Evolutionary conservation across 2,329 filamentous ascomycete species (phyloP).

Genomic region (Berkeleyomyces basicola): DNA sequence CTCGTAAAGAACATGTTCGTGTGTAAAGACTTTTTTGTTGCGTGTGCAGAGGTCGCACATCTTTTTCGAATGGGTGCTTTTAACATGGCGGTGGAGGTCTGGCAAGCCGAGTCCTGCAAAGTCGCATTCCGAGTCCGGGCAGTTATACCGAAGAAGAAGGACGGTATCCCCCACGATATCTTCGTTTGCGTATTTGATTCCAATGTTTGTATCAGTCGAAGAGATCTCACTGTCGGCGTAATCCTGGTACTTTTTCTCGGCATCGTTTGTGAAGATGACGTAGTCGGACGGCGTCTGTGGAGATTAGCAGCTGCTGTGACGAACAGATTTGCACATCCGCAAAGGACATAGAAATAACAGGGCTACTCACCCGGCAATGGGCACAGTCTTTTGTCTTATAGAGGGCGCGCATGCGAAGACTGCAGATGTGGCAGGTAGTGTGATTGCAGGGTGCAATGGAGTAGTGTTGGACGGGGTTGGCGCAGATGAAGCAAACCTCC

Average conservation of each 20-base stretch:
- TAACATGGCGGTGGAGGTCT: slow-evolving; percentile 57
- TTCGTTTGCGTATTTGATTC: slow-evolving; percentile 76
- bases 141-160: slow-evolving; percentile 82
- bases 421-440: slow-evolving; percentile 90
- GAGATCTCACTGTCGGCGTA: slow-evolving; percentile 58
- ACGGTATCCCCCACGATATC: slow-evolving; percentile 87
- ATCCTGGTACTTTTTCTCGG: slow-evolving; percentile 69
- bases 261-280: slow-evolving; percentile 84
- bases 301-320: slow-evolving; percentile 15
- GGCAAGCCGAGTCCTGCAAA: slow-evolving; percentile 57
- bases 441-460: slow-evolving; percentile 91
- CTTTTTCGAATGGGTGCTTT: slow-evolving; percentile 63
- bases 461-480: slow-evolving; percentile 72
- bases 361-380: slow-evolving; percentile 64
- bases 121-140: slow-evolving; percentile 65
- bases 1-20: slow-evolving; percentile 89
- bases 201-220: slow-evolving; percentile 67
- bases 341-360: not conserved
- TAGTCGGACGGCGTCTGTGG: slow-evolving; percentile 49
- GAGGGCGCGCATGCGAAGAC: slow-evolving; percentile 72
- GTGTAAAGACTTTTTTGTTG: slow-evolving; percentile 96
- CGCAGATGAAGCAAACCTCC: slow-evolving; percentile 95
- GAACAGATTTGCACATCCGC: not conserved
- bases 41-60: slow-evolving; percentile 83
- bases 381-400: slow-evolving; percentile 95